These are phyloP conservation scores for Lactarius sp. DNA, from an alignment of 768 basidiomycete genomes.

Conservation along the genomic window DNA sequence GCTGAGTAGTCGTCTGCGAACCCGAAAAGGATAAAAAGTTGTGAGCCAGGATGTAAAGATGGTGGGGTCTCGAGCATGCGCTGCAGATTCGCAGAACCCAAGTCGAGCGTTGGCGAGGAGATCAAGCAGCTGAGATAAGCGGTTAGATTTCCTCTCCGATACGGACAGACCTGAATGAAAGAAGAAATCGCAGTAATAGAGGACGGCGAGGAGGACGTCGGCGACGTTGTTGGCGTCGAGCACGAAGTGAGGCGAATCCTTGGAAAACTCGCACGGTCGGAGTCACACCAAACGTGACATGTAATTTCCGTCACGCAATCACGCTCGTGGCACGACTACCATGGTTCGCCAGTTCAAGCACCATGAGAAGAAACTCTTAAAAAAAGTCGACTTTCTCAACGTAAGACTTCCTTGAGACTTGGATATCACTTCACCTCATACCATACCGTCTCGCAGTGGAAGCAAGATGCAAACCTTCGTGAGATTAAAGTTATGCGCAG, in stretches of 20 bases:
- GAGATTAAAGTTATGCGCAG: constrained; percentile 93
- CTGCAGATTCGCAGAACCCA: constrained; percentile 20
- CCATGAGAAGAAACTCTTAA: constrained; percentile 92
- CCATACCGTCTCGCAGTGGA: constrained; percentile 63
- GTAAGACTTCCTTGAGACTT: constrained; percentile 36
- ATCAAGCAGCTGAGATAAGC: constrained; percentile 26
- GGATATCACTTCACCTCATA: too few species aligned
- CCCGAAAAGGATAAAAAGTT: constrained; percentile 18
- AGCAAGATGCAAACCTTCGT: constrained; percentile 84
- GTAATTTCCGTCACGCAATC: constrained; percentile 2
- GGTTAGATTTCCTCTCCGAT: constrained; percentile 24
- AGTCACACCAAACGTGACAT: constrained; percentile 24
- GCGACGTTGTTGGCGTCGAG: constrained; percentile 26
- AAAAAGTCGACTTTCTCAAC: constrained; percentile 95
- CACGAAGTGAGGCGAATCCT: constrained; percentile 27
- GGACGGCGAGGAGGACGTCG: constrained; percentile 14
- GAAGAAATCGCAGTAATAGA: constrained; percentile 18
- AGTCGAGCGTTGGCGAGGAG: constrained; percentile 23
- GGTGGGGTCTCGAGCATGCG: constrained; percentile 26
- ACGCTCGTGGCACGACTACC: background rate
- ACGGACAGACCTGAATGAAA: constrained; percentile 16
- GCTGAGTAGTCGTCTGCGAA: constrained; percentile 47
- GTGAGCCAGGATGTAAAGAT: constrained; percentile 24
- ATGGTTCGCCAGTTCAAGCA: constrained; percentile 95
- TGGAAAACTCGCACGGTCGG: constrained; percentile 27